These are phyloP conservation scores for Babesia gibsoni DNA, from an alignment of 169 alveolate genomes.

Conservation along the genomic window DNA sequence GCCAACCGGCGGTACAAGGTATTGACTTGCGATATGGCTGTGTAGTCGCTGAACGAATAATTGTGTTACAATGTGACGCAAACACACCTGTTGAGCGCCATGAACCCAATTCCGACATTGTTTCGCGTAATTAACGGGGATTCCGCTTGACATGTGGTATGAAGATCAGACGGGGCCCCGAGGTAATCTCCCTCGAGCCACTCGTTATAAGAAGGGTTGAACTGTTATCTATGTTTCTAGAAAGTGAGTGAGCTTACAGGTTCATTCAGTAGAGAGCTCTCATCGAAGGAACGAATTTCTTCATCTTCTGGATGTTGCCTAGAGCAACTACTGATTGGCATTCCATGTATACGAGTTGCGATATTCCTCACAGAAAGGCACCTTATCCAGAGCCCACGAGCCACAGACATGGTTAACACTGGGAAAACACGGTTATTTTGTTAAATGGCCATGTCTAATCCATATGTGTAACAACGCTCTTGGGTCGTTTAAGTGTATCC, in stretches of 20 bases:
- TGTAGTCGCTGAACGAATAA: constrained; percentile 19
- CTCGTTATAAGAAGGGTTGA: constrained; percentile 37
- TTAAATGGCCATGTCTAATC: neutral
- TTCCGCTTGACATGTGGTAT: constrained; percentile 36
- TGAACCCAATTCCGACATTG: constrained; percentile 60
- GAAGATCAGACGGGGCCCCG: constrained; percentile 49
- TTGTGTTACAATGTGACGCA: neutral
- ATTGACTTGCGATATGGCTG: constrained; percentile 53
- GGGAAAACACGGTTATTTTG: neutral
- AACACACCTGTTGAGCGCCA: constrained; percentile 55
- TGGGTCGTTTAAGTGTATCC: no score
- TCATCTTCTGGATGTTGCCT: neutral
- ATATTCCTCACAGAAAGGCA: neutral
- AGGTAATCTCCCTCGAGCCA: constrained; percentile 53
- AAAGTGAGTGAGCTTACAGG: constrained; percentile 17
- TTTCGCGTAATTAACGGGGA: constrained; percentile 46
- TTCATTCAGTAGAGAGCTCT: constrained; percentile 16
- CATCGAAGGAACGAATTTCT: constrained; percentile 10
- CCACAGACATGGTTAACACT: neutral
- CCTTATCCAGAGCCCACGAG: neutral
- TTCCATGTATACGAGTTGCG: neutral
- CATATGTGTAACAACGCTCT: constrained; percentile 8
- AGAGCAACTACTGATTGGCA: neutral
- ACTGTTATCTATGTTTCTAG: neutral
- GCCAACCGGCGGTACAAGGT: constrained; percentile 57